These are phyloP conservation scores for Macaranga tanarius DNA, from an alignment of 441 rosid species.

Conservation along the genomic window DNA sequence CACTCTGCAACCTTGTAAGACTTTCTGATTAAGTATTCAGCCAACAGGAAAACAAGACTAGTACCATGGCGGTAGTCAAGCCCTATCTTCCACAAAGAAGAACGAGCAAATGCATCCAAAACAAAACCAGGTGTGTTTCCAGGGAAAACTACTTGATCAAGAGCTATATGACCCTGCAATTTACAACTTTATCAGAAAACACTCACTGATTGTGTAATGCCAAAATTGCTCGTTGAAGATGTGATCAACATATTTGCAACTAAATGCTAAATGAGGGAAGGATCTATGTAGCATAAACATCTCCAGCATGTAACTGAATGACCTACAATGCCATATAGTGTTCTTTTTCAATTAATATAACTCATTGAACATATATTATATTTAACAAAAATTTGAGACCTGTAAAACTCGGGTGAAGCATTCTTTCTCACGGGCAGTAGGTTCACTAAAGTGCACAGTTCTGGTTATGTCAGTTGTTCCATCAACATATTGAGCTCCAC, in stretches of 20 bases:
- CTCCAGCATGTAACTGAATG: too few relatives aligned
- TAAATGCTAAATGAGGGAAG: neutral
- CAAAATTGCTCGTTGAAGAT: neutral
- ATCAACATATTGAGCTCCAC: slow-evolving; percentile 95
- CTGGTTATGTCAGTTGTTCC: slow-evolving; percentile 98
- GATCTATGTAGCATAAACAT: neutral
- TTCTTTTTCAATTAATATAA: neutral
- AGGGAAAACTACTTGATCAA: slow-evolving; percentile 92
- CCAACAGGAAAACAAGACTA: slow-evolving; percentile 24
- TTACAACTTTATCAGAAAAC: slow-evolving; percentile 5
- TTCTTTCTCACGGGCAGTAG: slow-evolving; percentile 73
- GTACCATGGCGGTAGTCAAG: slow-evolving; percentile 98
- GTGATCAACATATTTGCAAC: neutral
- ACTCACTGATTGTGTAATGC: neutral
- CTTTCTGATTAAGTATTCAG: neutral
- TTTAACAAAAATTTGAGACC: slow-evolving; percentile 38
- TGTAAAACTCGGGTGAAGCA: slow-evolving; percentile 94
- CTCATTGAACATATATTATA: neutral
- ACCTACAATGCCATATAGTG: too few relatives aligned
- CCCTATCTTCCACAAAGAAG: slow-evolving; percentile 90
- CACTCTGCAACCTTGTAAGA: neutral
- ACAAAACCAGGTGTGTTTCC: slow-evolving; percentile 94
- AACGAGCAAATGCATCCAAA: slow-evolving; percentile 89
- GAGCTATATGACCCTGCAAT: slow-evolving; percentile 96
- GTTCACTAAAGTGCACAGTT: slow-evolving; percentile 91